Evolutionary conservation across 2,329 filamentous ascomycete species (phyloP), one percentile per base, ranked within the genome.

Genomic region (Botrytis galanthina): DNA sequence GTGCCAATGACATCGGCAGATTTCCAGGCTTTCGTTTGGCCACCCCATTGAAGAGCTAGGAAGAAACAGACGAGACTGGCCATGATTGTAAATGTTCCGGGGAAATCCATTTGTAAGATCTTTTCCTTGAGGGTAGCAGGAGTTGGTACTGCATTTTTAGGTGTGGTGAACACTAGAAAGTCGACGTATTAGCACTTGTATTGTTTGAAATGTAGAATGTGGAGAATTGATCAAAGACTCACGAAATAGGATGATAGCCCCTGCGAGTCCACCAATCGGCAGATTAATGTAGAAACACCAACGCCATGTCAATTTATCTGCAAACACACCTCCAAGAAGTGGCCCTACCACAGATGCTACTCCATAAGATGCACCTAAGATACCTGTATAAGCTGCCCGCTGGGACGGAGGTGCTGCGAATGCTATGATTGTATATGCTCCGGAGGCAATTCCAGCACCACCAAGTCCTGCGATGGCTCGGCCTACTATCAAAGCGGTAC

Each of bases 321-420:
- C 91, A 75, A 93, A 89, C 0, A 87, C 85, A 26, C 91, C 91
- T 32, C 91, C 89, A 4, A 91, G 81, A 2, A 90, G 83, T 0
- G 90, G 91, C 0, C 91, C 91, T 22, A 92, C 81, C 0, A 87
- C 87, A 35, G 86, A 87, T 4, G 90, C 89, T 26, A 92, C 80
- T 1, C 90, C 89, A 90, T 90, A 92, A 0, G 92, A 87, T 59
- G 89, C 84, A 10, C 89, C 89, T 67, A 91, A 87, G 60, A 92
- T 81, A 4, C 89, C 90, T 74, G 89, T 90, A 77, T 89, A 87
- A 4, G 78, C 73, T 4, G 82, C 79, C 37, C 82, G 76, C 42
- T 80, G 78, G 12, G 78, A 74, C 1, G 78, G 79, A 12, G 77
- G 75, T 7, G 78, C 80, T n/a, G 77, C 72, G 39, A 79, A 83